Percentiles rank a stretch among this genome's conserved stretches.
Evolutionary conservation across 495 filamentous ascomycete genomes (phyloP).

Genomic region (Podospora pseudoanserina): DNA sequence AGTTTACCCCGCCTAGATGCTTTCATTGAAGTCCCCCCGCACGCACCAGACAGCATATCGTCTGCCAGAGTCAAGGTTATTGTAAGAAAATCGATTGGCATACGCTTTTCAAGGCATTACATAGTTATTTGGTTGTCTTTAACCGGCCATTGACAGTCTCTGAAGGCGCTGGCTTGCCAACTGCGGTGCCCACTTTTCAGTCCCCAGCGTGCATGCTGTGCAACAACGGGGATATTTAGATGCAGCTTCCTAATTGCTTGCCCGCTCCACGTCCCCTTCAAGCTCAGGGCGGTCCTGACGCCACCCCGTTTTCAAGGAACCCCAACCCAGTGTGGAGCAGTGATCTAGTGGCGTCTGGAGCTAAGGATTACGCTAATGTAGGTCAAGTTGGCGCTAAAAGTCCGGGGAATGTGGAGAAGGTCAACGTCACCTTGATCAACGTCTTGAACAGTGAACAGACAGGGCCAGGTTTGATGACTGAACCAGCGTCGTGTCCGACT

Average conservation of each 20-base stretch:
- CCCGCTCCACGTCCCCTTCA: not conserved
- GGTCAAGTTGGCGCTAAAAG: not conserved
- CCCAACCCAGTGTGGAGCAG: conserved; percentile 1
- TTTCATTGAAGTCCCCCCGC: not conserved
- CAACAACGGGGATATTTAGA: not conserved
- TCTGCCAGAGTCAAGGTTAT: too few relatives aligned
- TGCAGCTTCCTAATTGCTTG: not conserved
- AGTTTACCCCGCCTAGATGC: not conserved
- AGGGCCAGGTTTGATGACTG: not conserved
- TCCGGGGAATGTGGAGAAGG: not conserved
- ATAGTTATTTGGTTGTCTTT: too few relatives aligned
- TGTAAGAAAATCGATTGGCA: too few relatives aligned
- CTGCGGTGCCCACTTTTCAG: not conserved
- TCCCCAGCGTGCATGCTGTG: not conserved
- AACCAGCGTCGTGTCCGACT: not conserved
- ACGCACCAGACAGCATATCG: too few relatives aligned
- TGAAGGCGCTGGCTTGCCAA: not conserved
- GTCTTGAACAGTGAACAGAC: not conserved
- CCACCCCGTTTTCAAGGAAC: not conserved
- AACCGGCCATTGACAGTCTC: too few relatives aligned
- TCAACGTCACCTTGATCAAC: not conserved
- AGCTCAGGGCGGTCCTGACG: not conserved
- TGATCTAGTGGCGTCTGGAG: not conserved
- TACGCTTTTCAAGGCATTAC: too few relatives aligned
- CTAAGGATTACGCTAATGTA: conserved; percentile 3